phyloP scores from a whole-genome alignment of 345 rosid species.

The Ailanthus altissimus region DNA sequence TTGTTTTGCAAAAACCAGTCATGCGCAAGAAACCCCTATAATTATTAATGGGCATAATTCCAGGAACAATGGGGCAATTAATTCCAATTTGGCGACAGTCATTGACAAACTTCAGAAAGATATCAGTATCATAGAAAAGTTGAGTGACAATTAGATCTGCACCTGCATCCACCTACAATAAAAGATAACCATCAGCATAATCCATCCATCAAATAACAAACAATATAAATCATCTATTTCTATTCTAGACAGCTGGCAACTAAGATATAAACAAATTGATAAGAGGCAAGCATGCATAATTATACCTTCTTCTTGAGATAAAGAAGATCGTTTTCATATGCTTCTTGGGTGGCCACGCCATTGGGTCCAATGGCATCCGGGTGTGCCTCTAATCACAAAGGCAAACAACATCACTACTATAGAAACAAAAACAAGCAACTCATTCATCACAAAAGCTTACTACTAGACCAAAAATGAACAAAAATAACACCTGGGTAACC shows the following conservation, averaged over 20 bases:
- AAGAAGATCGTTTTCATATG: slow-evolving; percentile 79
- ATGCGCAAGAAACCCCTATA: slow-evolving; percentile 90
- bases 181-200: slow-evolving; percentile 21
- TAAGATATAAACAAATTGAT: background rate
- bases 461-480: background rate
- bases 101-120: slow-evolving; percentile 86
- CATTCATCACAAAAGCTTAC: slow-evolving; percentile 8
- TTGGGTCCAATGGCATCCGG: slow-evolving; percentile 78
- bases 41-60: slow-evolving; percentile 94
- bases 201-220: background rate
- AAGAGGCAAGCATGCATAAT: background rate
- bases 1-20: slow-evolving; percentile 97
- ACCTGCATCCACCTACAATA: slow-evolving; percentile 88
- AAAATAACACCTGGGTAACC: slow-evolving; percentile 82
- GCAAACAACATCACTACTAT: background rate
- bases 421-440: background rate
- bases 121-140: slow-evolving; percentile 87
- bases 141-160: slow-evolving; percentile 90
- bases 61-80: slow-evolving; percentile 88
- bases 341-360: slow-evolving; percentile 70
- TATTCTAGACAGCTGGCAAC: background rate
- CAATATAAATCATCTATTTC: background rate
- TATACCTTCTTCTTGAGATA: slow-evolving; percentile 85
- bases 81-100: slow-evolving; percentile 95
- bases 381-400: slow-evolving; percentile 68